These are phyloP conservation scores for Pleurotus djamor DNA, from an alignment of 768 basidiomycete genomes.

Conservation along the genomic window DNA sequence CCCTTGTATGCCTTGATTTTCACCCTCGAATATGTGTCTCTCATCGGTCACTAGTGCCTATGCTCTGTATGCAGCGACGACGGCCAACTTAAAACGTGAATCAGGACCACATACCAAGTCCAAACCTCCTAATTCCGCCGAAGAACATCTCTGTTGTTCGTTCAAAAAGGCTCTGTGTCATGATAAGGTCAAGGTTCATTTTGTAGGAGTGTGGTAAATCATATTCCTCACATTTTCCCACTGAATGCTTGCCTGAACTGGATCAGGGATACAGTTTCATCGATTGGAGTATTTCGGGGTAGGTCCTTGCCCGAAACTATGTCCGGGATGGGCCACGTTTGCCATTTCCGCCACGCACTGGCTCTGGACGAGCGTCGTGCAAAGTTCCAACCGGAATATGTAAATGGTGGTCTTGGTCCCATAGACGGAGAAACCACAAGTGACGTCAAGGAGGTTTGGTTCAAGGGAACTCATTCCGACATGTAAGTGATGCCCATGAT, in stretches of 20 bases:
- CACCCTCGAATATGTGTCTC: neutral
- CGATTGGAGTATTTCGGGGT: conserved; percentile 21
- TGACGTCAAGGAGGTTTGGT: neutral
- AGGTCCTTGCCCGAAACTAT: conserved; percentile 3
- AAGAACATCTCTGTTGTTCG: too few relatives aligned
- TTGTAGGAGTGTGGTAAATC: conserved; percentile 40
- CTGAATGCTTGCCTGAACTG: too few relatives aligned
- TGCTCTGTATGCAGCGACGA: neutral
- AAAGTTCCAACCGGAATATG: conserved; percentile 29
- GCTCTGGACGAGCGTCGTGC: conserved; percentile 14
- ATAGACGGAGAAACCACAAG: too few relatives aligned
- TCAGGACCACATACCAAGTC: too few relatives aligned
- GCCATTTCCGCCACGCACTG: conserved; percentile 30
- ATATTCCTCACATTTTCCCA: neutral
- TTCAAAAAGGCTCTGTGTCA: conserved; percentile 17
- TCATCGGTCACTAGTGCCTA: neutral
- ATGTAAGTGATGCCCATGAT: conserved; percentile 21
- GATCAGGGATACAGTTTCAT: conserved; percentile 10
- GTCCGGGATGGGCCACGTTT: conserved; percentile 23
- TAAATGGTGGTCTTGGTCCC: conserved; percentile 9
- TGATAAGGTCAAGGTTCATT: conserved; percentile 33
- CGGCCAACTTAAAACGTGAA: neutral
- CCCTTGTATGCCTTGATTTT: neutral
- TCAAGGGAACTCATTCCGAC: neutral
- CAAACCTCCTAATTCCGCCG: too few relatives aligned